Conservation (phyloP, 208 protist species). For the Acanthamoeba castellanii region DNA sequence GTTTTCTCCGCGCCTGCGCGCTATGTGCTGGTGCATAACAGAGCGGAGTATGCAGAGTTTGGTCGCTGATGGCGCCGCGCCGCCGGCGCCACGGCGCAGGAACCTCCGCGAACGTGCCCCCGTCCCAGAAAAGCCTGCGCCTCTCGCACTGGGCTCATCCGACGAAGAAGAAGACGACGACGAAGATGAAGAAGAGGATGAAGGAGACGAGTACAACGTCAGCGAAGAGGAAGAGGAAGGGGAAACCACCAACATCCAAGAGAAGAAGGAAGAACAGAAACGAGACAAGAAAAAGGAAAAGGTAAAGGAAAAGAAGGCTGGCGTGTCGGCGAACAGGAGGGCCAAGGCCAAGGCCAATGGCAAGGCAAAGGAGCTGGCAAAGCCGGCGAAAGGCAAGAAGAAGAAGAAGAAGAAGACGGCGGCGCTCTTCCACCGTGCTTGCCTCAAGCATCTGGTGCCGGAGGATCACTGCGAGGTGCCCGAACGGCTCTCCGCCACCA, state of each 20-base stretch:
- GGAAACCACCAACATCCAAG: neutral
- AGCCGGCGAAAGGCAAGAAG: neutral
- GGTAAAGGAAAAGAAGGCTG: neutral
- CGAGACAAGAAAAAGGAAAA: neutral
- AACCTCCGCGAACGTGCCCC: neutral
- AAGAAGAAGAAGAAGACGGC: conserved; percentile 12
- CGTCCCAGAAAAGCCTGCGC: neutral
- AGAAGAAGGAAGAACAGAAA: neutral
- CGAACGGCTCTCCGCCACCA: conserved; percentile 69
- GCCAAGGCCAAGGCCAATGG: neutral
- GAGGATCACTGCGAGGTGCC: conserved; percentile 78
- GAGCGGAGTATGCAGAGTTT: neutral
- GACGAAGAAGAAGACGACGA: neutral
- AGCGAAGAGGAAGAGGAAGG: neutral
- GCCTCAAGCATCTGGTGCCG: conserved; percentile 78
- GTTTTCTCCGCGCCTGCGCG: neutral
- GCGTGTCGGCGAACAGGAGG: neutral
- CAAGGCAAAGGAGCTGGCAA: neutral
- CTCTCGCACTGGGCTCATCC: neutral
- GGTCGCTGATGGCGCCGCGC: neutral
- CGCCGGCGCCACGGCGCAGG: neutral
- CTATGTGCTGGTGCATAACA: neutral
- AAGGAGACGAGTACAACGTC: neutral
- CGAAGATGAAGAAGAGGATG: conserved; percentile 33
- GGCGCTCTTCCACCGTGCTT: conserved; percentile 73